A percentile compares a stretch with the other conserved stretches of the same genome.
These are phyloP conservation scores for Entonaema liquescens DNA, from an alignment of 495 filamentous ascomycete species.

Conservation along the genomic window DNA sequence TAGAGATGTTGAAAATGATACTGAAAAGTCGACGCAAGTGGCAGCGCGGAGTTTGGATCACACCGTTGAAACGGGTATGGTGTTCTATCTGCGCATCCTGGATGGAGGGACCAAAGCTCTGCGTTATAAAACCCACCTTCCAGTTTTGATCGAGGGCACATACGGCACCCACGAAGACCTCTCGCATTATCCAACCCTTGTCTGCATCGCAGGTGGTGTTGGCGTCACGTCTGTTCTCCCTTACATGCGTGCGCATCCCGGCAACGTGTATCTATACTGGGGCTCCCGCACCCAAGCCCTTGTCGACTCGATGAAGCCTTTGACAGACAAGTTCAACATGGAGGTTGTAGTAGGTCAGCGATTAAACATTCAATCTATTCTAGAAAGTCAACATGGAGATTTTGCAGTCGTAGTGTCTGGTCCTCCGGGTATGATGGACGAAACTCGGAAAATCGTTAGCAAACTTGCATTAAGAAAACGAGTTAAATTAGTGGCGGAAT, in stretches of 20 bases:
- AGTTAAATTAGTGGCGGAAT: constrained; percentile 7
- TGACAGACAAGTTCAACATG: constrained; percentile 18
- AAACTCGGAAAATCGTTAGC: constrained; percentile 20
- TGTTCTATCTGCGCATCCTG: constrained; percentile 8
- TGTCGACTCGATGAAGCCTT: constrained; percentile 18
- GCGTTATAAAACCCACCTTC: constrained; percentile 6
- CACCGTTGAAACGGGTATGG: constrained; percentile 8
- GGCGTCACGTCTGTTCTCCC: constrained; percentile 40
- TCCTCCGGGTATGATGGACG: constrained; percentile 41
- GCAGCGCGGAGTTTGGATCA: neutral
- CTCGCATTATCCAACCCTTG: constrained; percentile 19
- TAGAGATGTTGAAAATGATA: neutral
- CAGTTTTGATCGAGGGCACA: constrained; percentile 30
- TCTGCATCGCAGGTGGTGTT: constrained; percentile 44
- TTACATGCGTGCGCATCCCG: constrained; percentile 18
- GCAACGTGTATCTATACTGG: constrained; percentile 33
- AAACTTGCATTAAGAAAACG: neutral
- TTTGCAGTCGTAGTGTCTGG: constrained; percentile 41
- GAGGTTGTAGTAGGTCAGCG: constrained; percentile 24
- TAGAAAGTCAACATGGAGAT: constrained; percentile 16
- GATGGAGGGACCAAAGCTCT: constrained; percentile 11
- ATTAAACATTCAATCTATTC: constrained; percentile 21
- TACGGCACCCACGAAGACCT: constrained; percentile 30
- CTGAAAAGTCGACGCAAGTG: neutral
- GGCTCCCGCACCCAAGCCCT: constrained; percentile 23